These are phyloP conservation scores for Globisporangium apiculatum DNA, from an alignment of 352 stramenopile species.

Conservation along the genomic window DNA sequence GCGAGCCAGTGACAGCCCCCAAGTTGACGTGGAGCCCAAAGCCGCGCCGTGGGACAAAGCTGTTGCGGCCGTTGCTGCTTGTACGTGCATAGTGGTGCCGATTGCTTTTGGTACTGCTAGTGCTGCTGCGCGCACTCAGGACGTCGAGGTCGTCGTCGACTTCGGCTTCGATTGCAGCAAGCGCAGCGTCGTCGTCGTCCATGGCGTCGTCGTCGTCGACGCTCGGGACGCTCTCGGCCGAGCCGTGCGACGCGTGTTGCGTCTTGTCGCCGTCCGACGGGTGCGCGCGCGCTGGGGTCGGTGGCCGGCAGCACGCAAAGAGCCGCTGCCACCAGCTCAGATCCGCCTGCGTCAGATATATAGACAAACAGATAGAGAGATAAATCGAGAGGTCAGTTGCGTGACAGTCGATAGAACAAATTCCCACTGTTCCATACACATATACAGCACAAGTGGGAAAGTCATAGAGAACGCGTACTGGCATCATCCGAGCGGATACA, in stretches of 20 bases:
- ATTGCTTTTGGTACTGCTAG: too few species aligned
- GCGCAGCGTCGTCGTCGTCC: slow-evolving; percentile 58
- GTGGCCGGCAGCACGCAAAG: slow-evolving; percentile 28
- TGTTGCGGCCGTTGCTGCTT: slow-evolving; percentile 18
- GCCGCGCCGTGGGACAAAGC: slow-evolving; percentile 25
- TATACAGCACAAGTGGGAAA: too few species aligned
- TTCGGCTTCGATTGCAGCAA: slow-evolving; percentile 65
- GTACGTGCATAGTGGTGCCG: too few species aligned
- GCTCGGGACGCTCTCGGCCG: slow-evolving; percentile 43
- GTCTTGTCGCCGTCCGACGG: slow-evolving; percentile 29
- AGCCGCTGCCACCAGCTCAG: slow-evolving; percentile 28
- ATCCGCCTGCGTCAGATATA: slow-evolving; percentile 14
- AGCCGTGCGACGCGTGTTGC: slow-evolving; percentile 43
- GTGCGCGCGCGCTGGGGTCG: slow-evolving; percentile 14
- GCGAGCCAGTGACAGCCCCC: slow-evolving; percentile 4
- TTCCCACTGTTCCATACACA: too few species aligned
- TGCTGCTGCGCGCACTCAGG: slow-evolving; percentile 59
- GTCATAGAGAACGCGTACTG: background rate
- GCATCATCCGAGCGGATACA: slow-evolving; percentile 37
- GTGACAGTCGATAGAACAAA: background rate
- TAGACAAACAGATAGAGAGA: slow-evolving; percentile 6
- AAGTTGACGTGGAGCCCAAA: slow-evolving; percentile 65
- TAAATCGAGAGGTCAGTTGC: slow-evolving; percentile 5
- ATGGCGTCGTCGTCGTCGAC: slow-evolving; percentile 48
- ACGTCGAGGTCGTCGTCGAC: slow-evolving; percentile 78